Base-by-base conservation (phyloP, 2,329 filamentous ascomycete genomes). In the Lizonia empirigonia region DNA sequence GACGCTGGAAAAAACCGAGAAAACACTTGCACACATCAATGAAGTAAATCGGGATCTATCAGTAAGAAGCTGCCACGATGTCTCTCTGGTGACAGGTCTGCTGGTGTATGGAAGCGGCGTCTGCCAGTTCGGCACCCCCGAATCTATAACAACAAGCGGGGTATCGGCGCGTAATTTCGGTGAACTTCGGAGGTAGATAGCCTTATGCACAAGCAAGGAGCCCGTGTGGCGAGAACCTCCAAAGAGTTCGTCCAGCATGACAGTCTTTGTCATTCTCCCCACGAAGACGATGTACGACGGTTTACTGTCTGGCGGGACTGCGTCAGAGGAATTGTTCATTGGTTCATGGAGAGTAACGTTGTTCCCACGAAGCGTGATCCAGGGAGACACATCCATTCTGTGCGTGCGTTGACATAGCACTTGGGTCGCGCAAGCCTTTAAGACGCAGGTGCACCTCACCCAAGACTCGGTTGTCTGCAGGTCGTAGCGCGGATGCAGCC, bases 71-170 rank as follows among this genome's bases (percentile, higher is more conserved):
- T 7, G 9, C 24, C 8, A 27, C 5, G 8, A 27, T 9, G 24
- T 27, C 24, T 27, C 12, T 5, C 8, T 27, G 9, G 24, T 27
- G 3, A 10, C 24, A n/a, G n/a, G n/a, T 27, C 8, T 9, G 3
- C 24, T 16, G n/a, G 29, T 16, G 13, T n/a, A 32, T 2, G 13
- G 15, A 13, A 4, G 12, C 4, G 15, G 13, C 29, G 7, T 4
- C 29, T 13, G 29, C 4, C 24, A 4, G 29, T 23, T 10, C 23
- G 36, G 32, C 15, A 44, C 16, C 2, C 41, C 16, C 12, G 19
- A 37, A 33, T 46, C 26, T 2, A 46, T 46, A 13, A 46, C 26
- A 1, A 39, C 26, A 15, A 42, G 39, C 39, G 39, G 39, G 18
- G 18, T 42, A 16, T 33, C 27, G 13, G 18, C 15, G 16, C 27